Conservation (phyloP, 257 asterid genomes). For the Primulina huaijiensis region DNA sequence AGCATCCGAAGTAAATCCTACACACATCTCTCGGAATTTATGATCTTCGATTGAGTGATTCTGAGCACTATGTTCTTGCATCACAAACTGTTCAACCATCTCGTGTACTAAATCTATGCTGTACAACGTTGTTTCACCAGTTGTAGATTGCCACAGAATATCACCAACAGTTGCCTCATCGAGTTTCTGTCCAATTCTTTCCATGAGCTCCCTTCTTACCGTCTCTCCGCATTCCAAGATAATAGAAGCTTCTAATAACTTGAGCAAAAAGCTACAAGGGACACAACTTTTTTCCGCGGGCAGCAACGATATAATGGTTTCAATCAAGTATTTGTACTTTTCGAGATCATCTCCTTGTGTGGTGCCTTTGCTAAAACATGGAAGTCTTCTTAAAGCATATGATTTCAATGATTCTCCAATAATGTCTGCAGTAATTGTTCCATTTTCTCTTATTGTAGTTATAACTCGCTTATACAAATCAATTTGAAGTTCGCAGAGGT, state of each 20-base stretch:
- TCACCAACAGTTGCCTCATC: constrained; percentile 64
- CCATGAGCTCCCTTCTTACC: constrained; percentile 45
- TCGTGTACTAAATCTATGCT: constrained; percentile 49
- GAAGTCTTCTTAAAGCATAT: constrained; percentile 52
- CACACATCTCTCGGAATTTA: constrained; percentile 41
- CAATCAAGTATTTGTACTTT: constrained; percentile 58
- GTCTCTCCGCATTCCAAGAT: constrained; percentile 55
- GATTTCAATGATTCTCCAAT: constrained; percentile 73
- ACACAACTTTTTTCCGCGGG: constrained; percentile 52
- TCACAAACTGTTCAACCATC: constrained; percentile 62
- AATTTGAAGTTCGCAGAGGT: constrained; percentile 72
- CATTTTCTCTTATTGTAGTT: constrained; percentile 54
- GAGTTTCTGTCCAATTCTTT: constrained; percentile 55
- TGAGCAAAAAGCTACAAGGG: constrained; percentile 60
- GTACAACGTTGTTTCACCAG: constrained; percentile 47
- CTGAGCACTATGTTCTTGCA: constrained; percentile 40
- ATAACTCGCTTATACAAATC: constrained; percentile 65
- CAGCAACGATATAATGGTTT: constrained; percentile 45
- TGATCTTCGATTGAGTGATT: constrained; percentile 30
- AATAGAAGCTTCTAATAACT: constrained; percentile 55
- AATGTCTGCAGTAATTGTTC: constrained; percentile 48
- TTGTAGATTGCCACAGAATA: constrained; percentile 48
- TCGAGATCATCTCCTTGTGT: constrained; percentile 45
- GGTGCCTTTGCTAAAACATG: constrained; percentile 48
- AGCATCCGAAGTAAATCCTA: constrained; percentile 42